Percentiles rank a stretch among this genome's conserved stretches.
phyloP scores from a whole-genome alignment of 106 monocot species.

The Dactylorhiza incarnata region DNA sequence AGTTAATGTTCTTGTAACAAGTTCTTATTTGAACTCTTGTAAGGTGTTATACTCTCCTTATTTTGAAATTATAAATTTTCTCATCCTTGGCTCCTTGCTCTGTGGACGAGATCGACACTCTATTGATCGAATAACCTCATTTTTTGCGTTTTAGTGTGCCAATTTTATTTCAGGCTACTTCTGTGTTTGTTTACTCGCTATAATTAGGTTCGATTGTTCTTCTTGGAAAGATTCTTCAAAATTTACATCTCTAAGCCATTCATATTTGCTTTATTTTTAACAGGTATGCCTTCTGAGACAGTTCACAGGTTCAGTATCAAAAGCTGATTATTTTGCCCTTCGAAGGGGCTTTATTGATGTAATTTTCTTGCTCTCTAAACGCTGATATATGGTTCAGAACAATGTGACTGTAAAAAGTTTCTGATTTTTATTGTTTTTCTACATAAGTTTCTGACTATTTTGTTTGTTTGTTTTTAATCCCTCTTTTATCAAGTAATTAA shows the following conservation, averaged over 20 bases:
- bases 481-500: not conserved
- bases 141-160: too few species aligned
- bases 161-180: too few species aligned
- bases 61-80: too few species aligned
- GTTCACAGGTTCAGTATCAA: slow-evolving; percentile 35
- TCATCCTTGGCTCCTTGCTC: too few species aligned
- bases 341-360: slow-evolving; percentile 47
- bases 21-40: too few species aligned
- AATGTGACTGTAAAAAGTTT: not conserved
- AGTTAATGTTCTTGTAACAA: too few species aligned
- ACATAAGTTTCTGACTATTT: not conserved
- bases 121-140: too few species aligned
- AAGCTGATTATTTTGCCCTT: slow-evolving; percentile 57
- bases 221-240: not conserved
- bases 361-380: slow-evolving; percentile 1
- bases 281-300: slow-evolving; percentile 44
- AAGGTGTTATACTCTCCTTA: too few species aligned
- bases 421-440: not conserved
- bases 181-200: too few species aligned
- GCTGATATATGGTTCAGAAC: not conserved
- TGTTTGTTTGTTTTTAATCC: not conserved
- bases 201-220: too few species aligned
- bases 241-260: not conserved
- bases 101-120: too few species aligned
- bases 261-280: not conserved